Evolutionary conservation across 2,329 filamentous ascomycete genomes (phyloP).

Genomic region (Ustulina deusta): DNA sequence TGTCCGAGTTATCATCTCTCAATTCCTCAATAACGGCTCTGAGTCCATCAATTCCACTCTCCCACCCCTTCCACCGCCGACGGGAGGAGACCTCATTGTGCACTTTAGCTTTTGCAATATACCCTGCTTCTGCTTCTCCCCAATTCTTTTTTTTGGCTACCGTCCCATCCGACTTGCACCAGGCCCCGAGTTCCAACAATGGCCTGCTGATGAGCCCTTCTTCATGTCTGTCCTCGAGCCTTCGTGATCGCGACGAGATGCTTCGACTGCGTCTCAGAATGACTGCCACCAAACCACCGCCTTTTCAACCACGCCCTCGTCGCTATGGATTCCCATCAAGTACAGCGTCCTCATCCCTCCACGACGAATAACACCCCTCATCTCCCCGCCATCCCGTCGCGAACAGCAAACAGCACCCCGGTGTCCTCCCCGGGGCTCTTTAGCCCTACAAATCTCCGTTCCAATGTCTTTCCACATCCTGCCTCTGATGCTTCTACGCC

Average conservation of each 20-base stretch:
- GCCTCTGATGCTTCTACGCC: conserved; percentile 68
- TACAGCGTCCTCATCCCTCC: conserved; percentile 52
- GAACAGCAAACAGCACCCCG: conserved; percentile 68
- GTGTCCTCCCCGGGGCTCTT: conserved; percentile 72
- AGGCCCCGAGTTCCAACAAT: conserved; percentile 12
- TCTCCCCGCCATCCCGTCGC: conserved; percentile 57
- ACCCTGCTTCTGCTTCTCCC: conserved; percentile 8
- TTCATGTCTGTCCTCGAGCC: conserved; percentile 24
- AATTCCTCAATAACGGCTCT: conserved; percentile 19
- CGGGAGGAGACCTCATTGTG: neutral
- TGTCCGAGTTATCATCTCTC: conserved; percentile 35
- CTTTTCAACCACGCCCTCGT: conserved; percentile 43
- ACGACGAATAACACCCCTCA: conserved; percentile 53
- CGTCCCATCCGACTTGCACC: conserved; percentile 9
- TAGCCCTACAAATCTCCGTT: conserved; percentile 62
- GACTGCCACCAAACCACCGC: conserved; percentile 44
- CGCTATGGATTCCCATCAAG: conserved; percentile 52
- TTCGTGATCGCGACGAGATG: conserved; percentile 47
- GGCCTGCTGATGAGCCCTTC: conserved; percentile 28
- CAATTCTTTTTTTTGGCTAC: conserved; percentile 9
- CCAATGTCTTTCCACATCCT: conserved; percentile 57
- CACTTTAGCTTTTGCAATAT: conserved; percentile 16
- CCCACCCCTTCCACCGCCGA: neutral
- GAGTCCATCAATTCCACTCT: conserved; percentile 21
- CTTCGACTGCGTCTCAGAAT: conserved; percentile 49